Percentiles rank a stretch among this genome's conserved stretches.
Conservation (phyloP, 1,139 yeast species). For the Pichia sp. region DNA sequence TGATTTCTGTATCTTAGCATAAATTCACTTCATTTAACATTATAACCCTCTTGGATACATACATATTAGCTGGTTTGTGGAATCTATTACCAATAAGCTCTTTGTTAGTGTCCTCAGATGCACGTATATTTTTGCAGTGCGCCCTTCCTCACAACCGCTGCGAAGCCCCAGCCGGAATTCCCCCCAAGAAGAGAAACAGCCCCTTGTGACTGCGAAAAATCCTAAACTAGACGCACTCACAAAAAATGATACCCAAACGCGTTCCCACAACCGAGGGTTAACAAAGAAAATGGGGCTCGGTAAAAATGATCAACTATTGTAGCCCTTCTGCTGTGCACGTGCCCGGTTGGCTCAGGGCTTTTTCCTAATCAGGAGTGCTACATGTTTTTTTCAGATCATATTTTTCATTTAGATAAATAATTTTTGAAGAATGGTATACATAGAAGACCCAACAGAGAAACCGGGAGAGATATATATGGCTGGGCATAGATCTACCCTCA, state of each 20-base stretch:
- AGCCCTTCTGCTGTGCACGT: neutral
- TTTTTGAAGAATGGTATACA: too few relatives aligned
- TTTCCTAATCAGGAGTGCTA: neutral
- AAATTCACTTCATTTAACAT: neutral
- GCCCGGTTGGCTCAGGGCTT: neutral
- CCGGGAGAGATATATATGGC: constrained; percentile 42
- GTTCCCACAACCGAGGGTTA: too few relatives aligned
- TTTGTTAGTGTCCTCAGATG: too few relatives aligned
- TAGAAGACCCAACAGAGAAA: too few relatives aligned
- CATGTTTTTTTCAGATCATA: neutral
- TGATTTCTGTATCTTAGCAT: too few relatives aligned
- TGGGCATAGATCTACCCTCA: constrained; percentile 76
- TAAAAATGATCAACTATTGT: neutral
- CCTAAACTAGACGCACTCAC: too few relatives aligned
- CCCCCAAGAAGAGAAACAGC: neutral
- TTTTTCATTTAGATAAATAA: neutral
- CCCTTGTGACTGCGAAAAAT: neutral
- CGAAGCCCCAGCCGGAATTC: neutral
- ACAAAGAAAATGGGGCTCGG: too few relatives aligned
- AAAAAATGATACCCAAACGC: neutral
- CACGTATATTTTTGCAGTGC: too few relatives aligned
- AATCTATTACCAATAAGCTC: too few relatives aligned
- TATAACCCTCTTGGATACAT: neutral
- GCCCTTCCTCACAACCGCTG: too few relatives aligned
- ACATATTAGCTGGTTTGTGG: constrained; percentile 2